These are phyloP conservation scores for Leccinellum rugosiceps DNA, from an alignment of 768 basidiomycete species.

Conservation along the genomic window DNA sequence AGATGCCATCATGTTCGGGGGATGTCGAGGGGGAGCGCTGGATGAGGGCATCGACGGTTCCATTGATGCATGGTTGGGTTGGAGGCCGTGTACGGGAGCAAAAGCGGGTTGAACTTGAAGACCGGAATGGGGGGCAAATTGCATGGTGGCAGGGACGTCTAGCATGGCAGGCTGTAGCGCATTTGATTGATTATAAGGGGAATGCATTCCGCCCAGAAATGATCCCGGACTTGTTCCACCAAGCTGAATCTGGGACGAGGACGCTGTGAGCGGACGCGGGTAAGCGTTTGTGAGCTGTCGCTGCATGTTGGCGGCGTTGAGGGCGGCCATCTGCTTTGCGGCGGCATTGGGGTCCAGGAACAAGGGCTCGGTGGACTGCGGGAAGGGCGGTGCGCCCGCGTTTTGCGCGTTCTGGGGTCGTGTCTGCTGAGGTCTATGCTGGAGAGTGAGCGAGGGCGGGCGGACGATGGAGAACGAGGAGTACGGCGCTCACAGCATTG, in stretches of 20 bases:
- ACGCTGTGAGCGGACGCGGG: slow-evolving; percentile 42
- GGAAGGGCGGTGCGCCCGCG: slow-evolving; percentile 13
- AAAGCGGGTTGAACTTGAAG: slow-evolving; percentile 42
- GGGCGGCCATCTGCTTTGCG: slow-evolving; percentile 80
- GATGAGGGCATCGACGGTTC: slow-evolving; percentile 44
- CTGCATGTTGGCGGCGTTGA: slow-evolving; percentile 53
- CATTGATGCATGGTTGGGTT: slow-evolving; percentile 37
- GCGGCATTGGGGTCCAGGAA: slow-evolving; percentile 65
- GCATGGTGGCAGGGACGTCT: slow-evolving; percentile 39
- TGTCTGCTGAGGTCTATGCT: slow-evolving; percentile 40
- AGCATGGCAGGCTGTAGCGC: slow-evolving; percentile 40
- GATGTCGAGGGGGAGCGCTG: slow-evolving; percentile 37
- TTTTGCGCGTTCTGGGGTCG: slow-evolving; percentile 23
- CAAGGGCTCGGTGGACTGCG: slow-evolving; percentile 33
- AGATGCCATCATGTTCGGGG: slow-evolving; percentile 32
- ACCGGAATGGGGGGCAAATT: slow-evolving; percentile 40
- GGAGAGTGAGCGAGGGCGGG: neutral
- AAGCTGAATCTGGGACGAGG: slow-evolving; percentile 32
- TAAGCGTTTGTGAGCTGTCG: slow-evolving; percentile 54
- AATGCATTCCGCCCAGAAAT: slow-evolving; percentile 60
- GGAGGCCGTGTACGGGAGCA: slow-evolving; percentile 34
- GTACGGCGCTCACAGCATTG: slow-evolving; percentile 33
- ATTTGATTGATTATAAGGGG: slow-evolving; percentile 27
- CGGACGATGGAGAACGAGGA: neutral
- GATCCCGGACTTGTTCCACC: slow-evolving; percentile 66